phyloP scores from a whole-genome alignment of 116 monocot genomes.

The Zostera marina region DNA sequence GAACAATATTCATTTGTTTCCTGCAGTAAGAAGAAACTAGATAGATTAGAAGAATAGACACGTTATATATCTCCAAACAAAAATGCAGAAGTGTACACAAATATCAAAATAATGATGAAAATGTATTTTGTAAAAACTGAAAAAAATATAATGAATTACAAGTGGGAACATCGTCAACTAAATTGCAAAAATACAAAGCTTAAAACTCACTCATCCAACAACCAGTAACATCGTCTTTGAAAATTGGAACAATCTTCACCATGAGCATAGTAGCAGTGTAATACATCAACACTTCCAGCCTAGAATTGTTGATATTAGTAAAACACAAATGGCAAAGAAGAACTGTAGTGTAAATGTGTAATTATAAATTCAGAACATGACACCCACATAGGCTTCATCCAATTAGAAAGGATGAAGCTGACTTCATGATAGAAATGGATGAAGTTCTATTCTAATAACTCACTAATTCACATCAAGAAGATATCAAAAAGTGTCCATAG shows the following conservation, averaged over 20 bases:
- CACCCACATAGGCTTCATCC: not conserved
- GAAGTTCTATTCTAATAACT: too few relatives aligned
- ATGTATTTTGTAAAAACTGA: not conserved
- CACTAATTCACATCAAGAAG: too few relatives aligned
- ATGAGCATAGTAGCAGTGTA: constrained; percentile 99
- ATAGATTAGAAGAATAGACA: not conserved
- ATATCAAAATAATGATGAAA: not conserved
- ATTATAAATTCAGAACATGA: constrained; percentile 1
- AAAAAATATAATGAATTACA: not conserved
- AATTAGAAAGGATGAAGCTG: not conserved
- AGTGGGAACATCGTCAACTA: not conserved
- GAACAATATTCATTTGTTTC: constrained; percentile 71
- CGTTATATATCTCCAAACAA: not conserved
- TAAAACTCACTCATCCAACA: constrained; percentile 82
- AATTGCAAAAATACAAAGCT: not conserved
- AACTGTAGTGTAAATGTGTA: not conserved
- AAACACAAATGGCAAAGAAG: not conserved
- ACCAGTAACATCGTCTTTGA: constrained; percentile 92
- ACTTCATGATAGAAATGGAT: not conserved
- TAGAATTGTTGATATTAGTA: constrained; percentile 10
- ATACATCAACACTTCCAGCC: constrained; percentile 92
- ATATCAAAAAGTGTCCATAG: too few relatives aligned
- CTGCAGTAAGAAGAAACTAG: constrained; percentile 38
- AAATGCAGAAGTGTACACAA: not conserved
- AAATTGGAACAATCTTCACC: constrained; percentile 88